These are phyloP conservation scores for Biscogniauxia marginata DNA, from an alignment of 2,329 filamentous ascomycete genomes.

Conservation along the genomic window DNA sequence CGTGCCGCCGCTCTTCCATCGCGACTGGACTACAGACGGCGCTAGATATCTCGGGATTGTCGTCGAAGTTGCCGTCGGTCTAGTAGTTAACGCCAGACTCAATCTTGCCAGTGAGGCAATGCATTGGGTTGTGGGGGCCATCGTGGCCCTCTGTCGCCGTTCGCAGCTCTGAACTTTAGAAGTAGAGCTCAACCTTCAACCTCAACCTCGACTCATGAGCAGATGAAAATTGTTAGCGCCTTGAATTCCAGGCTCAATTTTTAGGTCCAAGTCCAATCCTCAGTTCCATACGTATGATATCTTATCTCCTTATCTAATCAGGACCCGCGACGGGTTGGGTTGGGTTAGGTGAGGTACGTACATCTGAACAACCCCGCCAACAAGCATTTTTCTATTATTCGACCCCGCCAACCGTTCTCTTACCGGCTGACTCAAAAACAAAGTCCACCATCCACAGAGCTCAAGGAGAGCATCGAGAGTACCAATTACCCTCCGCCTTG, in stretches of 20 bases:
- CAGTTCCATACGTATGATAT: too few species aligned
- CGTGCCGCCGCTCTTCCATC: slow-evolving; percentile 37
- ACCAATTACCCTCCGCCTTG: too few species aligned
- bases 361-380: slow-evolving; percentile 1
- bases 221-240: slow-evolving; percentile 14
- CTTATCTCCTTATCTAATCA: slow-evolving; percentile 8
- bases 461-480: too few species aligned
- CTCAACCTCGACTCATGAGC: slow-evolving; percentile 3
- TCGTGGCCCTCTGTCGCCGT: slow-evolving; percentile 28
- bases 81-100: slow-evolving; percentile 40
- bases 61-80: slow-evolving; percentile 40
- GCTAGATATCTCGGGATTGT: slow-evolving; percentile 51
- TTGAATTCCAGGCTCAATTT: slow-evolving; percentile 16
- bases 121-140: slow-evolving; percentile 54
- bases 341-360: not conserved
- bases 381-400: not conserved
- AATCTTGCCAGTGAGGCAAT: slow-evolving; percentile 55
- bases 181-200: too few species aligned
- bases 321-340: too few species aligned
- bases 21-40: slow-evolving; percentile 46
- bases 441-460: too few species aligned
- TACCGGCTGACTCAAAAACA: slow-evolving; percentile 15
- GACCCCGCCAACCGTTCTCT: slow-evolving; percentile 15
- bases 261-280: slow-evolving; percentile 32
- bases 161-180: slow-evolving; percentile 5